Percentiles rank a stretch among this genome's conserved stretches.
phyloP scores from a whole-genome alignment of 345 rosid genomes.

The Noccaea bulbosa region DNA sequence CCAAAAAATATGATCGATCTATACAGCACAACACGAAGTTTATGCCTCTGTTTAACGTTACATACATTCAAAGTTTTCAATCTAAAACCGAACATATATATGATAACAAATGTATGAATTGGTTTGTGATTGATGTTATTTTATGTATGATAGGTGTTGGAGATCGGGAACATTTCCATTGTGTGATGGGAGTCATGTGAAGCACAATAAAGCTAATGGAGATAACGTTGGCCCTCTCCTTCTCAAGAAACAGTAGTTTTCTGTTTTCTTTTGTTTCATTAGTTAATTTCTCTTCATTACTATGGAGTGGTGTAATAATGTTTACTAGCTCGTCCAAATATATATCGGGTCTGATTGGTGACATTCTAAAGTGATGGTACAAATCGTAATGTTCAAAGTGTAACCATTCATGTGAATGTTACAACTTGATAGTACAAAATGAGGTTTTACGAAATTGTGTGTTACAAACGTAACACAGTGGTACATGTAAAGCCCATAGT shows the following conservation, averaged over 20 bases:
- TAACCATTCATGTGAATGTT: too few species aligned
- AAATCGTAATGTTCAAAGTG: too few species aligned
- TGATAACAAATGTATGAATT: not conserved
- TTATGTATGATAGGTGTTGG: constrained; percentile 68
- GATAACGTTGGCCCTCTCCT: constrained; percentile 66
- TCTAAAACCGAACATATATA: too few species aligned
- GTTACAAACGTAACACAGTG: too few species aligned
- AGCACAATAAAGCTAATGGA: constrained; percentile 95
- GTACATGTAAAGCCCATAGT: too few species aligned
- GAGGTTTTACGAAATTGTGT: too few species aligned
- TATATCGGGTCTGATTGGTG: too few species aligned
- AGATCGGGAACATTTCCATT: constrained; percentile 88
- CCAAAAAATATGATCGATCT: not conserved
- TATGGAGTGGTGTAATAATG: not conserved
- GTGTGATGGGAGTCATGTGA: constrained; percentile 90
- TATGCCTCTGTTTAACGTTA: too few species aligned
- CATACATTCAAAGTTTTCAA: too few species aligned
- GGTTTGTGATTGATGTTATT: not conserved
- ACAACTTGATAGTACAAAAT: too few species aligned
- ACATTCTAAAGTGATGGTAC: too few species aligned
- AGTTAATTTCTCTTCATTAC: not conserved
- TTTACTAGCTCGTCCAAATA: not conserved
- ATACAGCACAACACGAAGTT: too few species aligned
- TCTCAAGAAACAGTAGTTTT: constrained; percentile 42
- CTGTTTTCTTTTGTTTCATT: not conserved